Evolutionary conservation across 1,284 basidiomycete genomes (phyloP), one percentile per base, ranked within the genome.

Genomic region (Irpex lacteus): DNA sequence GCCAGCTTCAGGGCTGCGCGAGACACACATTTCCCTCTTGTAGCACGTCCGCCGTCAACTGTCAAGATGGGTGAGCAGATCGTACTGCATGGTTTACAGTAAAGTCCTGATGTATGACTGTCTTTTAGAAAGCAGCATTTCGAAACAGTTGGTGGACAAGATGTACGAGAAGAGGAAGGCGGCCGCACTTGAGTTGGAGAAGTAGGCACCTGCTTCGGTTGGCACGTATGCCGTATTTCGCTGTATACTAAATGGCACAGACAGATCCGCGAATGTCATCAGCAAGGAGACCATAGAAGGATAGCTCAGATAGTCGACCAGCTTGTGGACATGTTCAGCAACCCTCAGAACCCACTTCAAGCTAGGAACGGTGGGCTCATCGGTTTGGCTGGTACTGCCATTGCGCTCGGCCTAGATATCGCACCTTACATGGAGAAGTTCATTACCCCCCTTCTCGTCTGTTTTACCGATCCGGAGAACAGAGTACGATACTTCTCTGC

Each of bases 401-500:
- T 99, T 73, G 97, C 98, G 3, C 82, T 99, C 1, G 95, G 96
- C 2, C 90, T 95, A 18, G 94, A 98, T 68, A 88, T 98, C 61
- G 91, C 96, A 2, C 92, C 94, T 5, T 97, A 97, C 79, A 92
- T 99, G 83, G 92, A 94, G 65, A 91, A 91, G 70, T 98, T 99
- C 73, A 88, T 98, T 38, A 89, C 91, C 40, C 92, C 95, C 1
- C 85, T 99, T 36, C 83, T 99, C n/a, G 86, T 87, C 50, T 98
- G 97, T 78, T 98, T 99, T 76, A 87, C 90, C 67, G 98, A 99
- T 76, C 85, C 92, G 3, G 98, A 99, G 81, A 95, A 94, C 77
- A 88, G 96, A 74, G 95, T 99, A 67, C 87, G 97, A 58, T 98
- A 98, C 77, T 98, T 96, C 81, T 97, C 97, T 5, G 97, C 96